These are phyloP conservation scores for Suillus occidentalis DNA, from an alignment of 768 basidiomycete genomes.

Conservation along the genomic window DNA sequence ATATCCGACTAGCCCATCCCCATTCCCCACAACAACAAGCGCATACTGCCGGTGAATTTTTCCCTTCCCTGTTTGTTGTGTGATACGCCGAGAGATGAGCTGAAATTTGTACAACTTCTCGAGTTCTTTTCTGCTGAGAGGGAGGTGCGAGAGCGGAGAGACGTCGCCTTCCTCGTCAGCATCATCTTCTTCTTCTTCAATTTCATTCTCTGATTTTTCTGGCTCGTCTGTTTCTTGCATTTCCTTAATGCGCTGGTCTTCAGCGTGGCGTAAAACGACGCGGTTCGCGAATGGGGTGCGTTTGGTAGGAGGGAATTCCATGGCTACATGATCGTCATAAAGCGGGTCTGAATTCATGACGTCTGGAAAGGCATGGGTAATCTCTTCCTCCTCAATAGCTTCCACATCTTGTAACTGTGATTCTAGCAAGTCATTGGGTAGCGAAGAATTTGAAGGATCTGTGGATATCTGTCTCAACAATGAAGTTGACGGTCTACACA, in stretches of 20 bases:
- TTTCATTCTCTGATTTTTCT: slow-evolving; percentile 14
- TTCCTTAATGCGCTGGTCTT: slow-evolving; percentile 6
- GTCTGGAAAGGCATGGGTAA: slow-evolving; percentile 44
- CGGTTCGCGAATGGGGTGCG: slow-evolving; percentile 58
- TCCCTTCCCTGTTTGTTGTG: slow-evolving; percentile 93
- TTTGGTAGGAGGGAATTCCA: slow-evolving; percentile 52
- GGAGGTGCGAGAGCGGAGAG: slow-evolving; percentile 16
- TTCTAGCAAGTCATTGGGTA: background rate
- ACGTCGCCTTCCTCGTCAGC: slow-evolving; percentile 18
- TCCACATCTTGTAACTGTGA: background rate
- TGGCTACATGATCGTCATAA: slow-evolving; percentile 58
- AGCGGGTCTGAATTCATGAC: slow-evolving; percentile 63
- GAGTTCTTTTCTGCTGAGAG: slow-evolving; percentile 22
- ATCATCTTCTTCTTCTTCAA: slow-evolving; percentile 27
- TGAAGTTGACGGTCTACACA: background rate
- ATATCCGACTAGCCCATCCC: slow-evolving; percentile 78
- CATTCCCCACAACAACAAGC: slow-evolving; percentile 78
- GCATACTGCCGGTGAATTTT: slow-evolving; percentile 67
- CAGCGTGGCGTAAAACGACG: slow-evolving; percentile 62
- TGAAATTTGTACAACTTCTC: slow-evolving; percentile 40
- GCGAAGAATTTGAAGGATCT: slow-evolving; percentile 6
- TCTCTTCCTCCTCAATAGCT: slow-evolving; percentile 9
- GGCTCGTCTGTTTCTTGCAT: slow-evolving; percentile 33
- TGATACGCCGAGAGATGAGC: slow-evolving; percentile 56
- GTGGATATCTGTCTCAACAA: slow-evolving; percentile 19